Evolutionary conservation across 78 protist genomes (phyloP), one percentile per base, ranked within the genome.

Genomic region (Parvularia atlantis): DNA sequence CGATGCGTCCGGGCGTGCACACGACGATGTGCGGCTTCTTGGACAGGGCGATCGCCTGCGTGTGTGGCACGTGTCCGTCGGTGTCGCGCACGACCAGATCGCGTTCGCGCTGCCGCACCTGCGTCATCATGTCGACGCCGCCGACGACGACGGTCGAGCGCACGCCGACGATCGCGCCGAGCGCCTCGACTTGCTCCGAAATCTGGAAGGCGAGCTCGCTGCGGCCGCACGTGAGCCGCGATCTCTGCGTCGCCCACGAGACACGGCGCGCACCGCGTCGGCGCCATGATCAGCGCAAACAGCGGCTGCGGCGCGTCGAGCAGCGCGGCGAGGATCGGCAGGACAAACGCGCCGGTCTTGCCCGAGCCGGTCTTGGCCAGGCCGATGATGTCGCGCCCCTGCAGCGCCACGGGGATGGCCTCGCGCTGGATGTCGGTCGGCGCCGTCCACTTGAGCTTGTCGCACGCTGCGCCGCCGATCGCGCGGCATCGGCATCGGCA

Each of bases 301-400:
- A 83, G 60, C 1, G 80, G 71, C 35, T 39, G 59, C 19, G 84
- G 87, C 28, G 24, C 11, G n/a, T 77, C 79, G 1, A 92, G 76
- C 46, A 93, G 76, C 35, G 26, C 10, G 46, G 87, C 80, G 1
- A 95, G 76, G 22, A 95, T 80, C 35, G 99, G 99, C 46, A 95
- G 72, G 6, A 73, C 92, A 60, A 95, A 95, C 9, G 99, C 94
- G 7, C 86, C 96, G 3, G 99, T 96, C 58, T 96, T 96, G 35
- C 99, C 98, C 1, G 97, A 93, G 20, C 99, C 98, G 0, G 97
- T 93, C 66, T 94, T 85, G 1, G 98, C 97, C 24, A 94, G 71
- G 5, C 95, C 99, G 41, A 95, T 91, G 41, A 89, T 57, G 72
- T 89, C 94, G 54, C 77, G 36, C 30, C 89, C 91, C 13, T 33